Percentiles rank a stretch among this genome's conserved stretches.
These are phyloP conservation scores for Nemania bipapillata DNA, from an alignment of 2,329 filamentous ascomycete species.

Conservation along the genomic window DNA sequence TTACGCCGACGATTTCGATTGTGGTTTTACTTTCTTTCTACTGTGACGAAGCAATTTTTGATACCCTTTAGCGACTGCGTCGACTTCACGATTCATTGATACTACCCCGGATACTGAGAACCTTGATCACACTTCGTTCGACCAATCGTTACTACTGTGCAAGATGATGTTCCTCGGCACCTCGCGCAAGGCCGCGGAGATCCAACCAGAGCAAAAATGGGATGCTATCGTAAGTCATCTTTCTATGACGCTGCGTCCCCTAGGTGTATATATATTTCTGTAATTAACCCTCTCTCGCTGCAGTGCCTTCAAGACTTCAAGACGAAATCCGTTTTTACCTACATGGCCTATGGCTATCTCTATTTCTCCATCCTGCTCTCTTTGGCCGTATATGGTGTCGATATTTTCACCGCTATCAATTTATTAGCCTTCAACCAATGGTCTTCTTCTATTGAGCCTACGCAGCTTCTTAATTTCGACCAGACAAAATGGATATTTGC, in stretches of 20 bases:
- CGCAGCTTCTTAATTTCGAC: conserved; percentile 72
- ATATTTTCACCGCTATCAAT: conserved; percentile 93
- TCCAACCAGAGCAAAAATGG: conserved; percentile 90
- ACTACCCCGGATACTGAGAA: conserved; percentile 13
- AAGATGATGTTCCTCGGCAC: conserved; percentile 73
- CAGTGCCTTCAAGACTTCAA: conserved; percentile 78
- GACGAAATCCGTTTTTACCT: conserved; percentile 78
- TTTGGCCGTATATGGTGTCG: conserved; percentile 84
- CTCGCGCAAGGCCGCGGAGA: conserved; percentile 68
- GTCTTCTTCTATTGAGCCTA: conserved; percentile 83
- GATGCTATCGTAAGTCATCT: conserved; percentile 79
- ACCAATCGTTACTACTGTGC: conserved; percentile 33
- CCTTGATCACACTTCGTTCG: conserved; percentile 14
- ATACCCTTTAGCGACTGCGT: conserved; percentile 42
- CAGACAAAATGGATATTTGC: conserved; percentile 96
- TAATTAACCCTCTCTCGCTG: background rate
- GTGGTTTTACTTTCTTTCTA: conserved; percentile 39
- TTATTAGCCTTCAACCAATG: conserved; percentile 88
- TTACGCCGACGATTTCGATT: conserved; percentile 42
- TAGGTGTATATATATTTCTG: background rate
- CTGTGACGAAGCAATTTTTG: conserved; percentile 38
- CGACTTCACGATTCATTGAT: conserved; percentile 34
- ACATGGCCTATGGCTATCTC: conserved; percentile 84
- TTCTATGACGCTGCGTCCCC: background rate
- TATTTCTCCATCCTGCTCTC: conserved; percentile 83